Percentiles rank a stretch among this genome's conserved stretches.
These are phyloP conservation scores for Brettanomyces bruxellensis DNA, from an alignment of 805 yeast genomes.

Conservation along the genomic window DNA sequence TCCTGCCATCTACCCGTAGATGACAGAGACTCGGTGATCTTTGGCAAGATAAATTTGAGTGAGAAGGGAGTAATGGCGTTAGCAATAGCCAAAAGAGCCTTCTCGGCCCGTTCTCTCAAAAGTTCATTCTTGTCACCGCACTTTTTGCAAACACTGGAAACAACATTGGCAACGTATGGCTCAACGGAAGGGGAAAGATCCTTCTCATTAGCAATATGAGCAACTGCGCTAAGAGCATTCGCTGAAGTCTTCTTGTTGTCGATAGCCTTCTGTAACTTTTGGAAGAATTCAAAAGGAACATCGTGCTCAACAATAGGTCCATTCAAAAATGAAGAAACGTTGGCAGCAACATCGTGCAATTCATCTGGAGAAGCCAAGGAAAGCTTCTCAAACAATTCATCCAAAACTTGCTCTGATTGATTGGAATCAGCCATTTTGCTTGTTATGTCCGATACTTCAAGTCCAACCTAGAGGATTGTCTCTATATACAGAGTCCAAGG, in stretches of 20 bases:
- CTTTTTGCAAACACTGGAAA: conserved; percentile 60
- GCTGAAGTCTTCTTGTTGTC: conserved; percentile 74
- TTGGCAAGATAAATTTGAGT: conserved; percentile 83
- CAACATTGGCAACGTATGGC: conserved; percentile 83
- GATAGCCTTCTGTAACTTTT: conserved; percentile 65
- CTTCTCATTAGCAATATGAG: conserved; percentile 74
- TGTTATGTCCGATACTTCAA: conserved; percentile 5
- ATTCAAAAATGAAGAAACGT: conserved; percentile 88
- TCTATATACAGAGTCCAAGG: too few relatives aligned
- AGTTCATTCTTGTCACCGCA: conserved; percentile 88
- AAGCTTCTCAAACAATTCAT: conserved; percentile 88
- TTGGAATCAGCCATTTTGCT: conserved; percentile 45
- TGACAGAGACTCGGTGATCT: conserved; percentile 57
- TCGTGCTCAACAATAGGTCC: conserved; percentile 98
- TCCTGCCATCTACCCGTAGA: conserved; percentile 94
- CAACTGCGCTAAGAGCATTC: conserved; percentile 77
- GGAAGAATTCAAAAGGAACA: conserved; percentile 85
- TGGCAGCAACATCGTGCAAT: conserved; percentile 77
- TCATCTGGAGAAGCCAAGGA: conserved; percentile 81
- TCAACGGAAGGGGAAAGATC: conserved; percentile 87
- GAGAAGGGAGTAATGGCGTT: conserved; percentile 85
- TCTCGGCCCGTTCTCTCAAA: conserved; percentile 62
- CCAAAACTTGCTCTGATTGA: conserved; percentile 71
- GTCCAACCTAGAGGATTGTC: too few relatives aligned
- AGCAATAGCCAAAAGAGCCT: conserved; percentile 71